Evolutionary conservation across 352 stramenopile species (phyloP), one percentile per base, ranked within the genome.

Genomic region (Albugo candida): DNA sequence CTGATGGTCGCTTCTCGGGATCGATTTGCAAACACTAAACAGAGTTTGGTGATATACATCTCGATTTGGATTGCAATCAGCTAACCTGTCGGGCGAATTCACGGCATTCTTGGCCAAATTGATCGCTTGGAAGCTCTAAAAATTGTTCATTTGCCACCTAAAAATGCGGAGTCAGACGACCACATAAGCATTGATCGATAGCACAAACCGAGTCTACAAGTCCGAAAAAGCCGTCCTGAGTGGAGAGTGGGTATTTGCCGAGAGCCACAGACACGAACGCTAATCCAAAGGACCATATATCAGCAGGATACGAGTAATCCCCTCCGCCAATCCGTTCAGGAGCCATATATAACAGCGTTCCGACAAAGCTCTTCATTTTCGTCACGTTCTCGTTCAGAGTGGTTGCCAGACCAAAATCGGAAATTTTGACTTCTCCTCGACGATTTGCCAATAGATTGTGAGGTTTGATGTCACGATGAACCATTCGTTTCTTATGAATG

Each of bases 331-430:
- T 94, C 13, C 91, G 75, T 59, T 97, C 89, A 16, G 91, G 91
- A 1, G 83, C 82, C 91, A 97, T 97, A 59, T 96, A 97, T 3
- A 92, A 61, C 47, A 96, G 48, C 5, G 87, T 97, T 1, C 88
- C 88, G 18, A 97, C 83, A 55, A 96, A 96, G 0, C 85, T 96
- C 45, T 94, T 88, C 5, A 81, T 85, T 24, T 68, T 69, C 18
- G 56, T 78, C 0, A 54, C 63, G 34, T 72, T 78, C 50, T 88
- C 77, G 53, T 84, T 85, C 8, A 86, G 51, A 4, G 76, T 91
- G 18, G 70, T 63, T 13, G 76, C 77, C 41, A 93, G 65, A 5
- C 80, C 80, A 55, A 93, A 89, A 58, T 93, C 80, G 1, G 80
- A 89, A 45, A 93, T 89, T 55, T 93, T 93, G 16, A 91, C 63